These are phyloP conservation scores for Neofusicoccum parvum DNA, from an alignment of 2,329 filamentous ascomycete genomes.

Conservation along the genomic window DNA sequence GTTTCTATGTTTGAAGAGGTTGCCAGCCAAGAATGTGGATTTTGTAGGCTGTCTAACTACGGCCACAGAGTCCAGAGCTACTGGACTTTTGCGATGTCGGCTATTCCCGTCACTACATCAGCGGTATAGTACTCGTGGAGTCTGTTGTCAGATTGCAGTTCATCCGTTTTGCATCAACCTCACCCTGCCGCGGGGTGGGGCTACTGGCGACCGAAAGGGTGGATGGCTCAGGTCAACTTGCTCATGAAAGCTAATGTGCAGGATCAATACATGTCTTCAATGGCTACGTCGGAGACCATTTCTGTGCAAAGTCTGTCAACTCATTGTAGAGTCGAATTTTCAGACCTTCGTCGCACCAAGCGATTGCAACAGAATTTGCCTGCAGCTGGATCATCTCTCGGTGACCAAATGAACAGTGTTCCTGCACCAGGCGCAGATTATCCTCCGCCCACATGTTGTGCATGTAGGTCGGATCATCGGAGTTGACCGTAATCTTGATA, in stretches of 20 bases:
- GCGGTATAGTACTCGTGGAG: no score
- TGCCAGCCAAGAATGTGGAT: no score
- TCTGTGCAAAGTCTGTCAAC: conserved; percentile 4
- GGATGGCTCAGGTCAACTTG: no score
- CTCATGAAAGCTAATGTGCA: neutral
- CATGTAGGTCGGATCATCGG: conserved; percentile 55
- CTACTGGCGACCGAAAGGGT: no score
- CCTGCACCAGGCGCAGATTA: conserved; percentile 49
- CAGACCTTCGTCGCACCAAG: conserved; percentile 47
- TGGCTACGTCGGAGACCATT: neutral
- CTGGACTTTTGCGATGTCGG: no score
- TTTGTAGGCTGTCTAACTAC: no score
- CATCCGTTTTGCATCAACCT: no score
- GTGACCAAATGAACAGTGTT: conserved; percentile 45
- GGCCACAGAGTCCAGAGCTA: no score
- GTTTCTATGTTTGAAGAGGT: no score
- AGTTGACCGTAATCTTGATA: conserved; percentile 52
- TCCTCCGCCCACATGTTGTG: conserved; percentile 54
- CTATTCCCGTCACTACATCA: no score
- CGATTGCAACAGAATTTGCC: conserved; percentile 49
- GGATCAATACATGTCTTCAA: neutral
- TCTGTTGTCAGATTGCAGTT: no score
- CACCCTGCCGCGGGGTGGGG: no score
- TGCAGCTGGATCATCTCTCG: conserved; percentile 47
- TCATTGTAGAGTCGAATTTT: conserved; percentile 33